Conservation (phyloP, 176 grass and related monocot genomes). For the Oryza punctata region DNA sequence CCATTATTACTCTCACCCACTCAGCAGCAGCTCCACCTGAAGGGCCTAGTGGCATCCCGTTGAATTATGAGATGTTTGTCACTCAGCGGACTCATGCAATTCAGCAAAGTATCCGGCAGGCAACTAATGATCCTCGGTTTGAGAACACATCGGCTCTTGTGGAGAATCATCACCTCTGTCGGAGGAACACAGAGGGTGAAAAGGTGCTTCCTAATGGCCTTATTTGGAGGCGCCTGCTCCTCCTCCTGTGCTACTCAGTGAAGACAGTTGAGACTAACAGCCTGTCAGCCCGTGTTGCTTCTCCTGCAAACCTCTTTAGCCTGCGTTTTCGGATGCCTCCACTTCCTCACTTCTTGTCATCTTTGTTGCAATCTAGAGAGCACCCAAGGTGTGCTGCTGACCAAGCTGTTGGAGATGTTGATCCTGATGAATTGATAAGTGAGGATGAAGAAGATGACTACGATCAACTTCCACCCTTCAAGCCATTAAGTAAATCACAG, state of each 20-base stretch:
- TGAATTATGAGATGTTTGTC: conserved; percentile 69
- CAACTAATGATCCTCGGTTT: conserved; percentile 54
- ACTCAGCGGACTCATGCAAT: conserved; percentile 56
- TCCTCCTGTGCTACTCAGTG: conserved; percentile 78
- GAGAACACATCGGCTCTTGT: conserved; percentile 82
- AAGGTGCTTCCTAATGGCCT: conserved; percentile 83
- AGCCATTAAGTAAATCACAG: conserved; percentile 80
- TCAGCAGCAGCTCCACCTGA: conserved; percentile 74
- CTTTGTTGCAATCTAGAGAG: conserved; percentile 73
- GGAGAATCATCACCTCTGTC: conserved; percentile 87
- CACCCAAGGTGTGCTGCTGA: conserved; percentile 57
- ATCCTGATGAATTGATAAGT: conserved; percentile 57
- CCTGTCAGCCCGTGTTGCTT: conserved; percentile 50
- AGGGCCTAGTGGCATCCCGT: conserved; percentile 65
- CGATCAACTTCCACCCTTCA: conserved; percentile 83
- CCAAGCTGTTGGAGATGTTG: conserved; percentile 46
- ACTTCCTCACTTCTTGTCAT: conserved; percentile 77
- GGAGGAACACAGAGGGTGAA: conserved; percentile 69
- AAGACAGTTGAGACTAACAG: conserved; percentile 79
- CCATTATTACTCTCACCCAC: conserved; percentile 80
- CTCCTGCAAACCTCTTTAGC: conserved; percentile 55
- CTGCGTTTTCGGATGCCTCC: conserved; percentile 48
- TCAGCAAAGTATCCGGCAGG: conserved; percentile 70
- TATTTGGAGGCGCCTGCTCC: conserved; percentile 72
- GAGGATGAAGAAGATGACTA: conserved; percentile 66